A percentile compares a stretch with the other conserved stretches of the same genome.
These are phyloP conservation scores for Aquilaria malaccensis DNA, from an alignment of 345 rosid species.

Conservation along the genomic window DNA sequence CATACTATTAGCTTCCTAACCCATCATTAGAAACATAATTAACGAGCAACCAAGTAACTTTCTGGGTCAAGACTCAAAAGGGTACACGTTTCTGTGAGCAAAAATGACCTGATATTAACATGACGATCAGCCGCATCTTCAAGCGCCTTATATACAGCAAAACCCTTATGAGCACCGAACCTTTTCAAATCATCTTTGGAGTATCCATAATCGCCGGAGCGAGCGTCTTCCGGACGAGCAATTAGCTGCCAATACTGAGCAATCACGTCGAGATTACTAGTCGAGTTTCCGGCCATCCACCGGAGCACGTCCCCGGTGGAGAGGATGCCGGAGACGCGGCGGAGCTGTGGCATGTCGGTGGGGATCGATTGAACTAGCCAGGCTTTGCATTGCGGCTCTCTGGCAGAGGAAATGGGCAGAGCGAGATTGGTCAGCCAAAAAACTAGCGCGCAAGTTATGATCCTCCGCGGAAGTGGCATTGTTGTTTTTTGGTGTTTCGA, in stretches of 20 bases:
- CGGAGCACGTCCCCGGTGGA: slow-evolving; percentile 72
- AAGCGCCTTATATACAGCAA: slow-evolving; percentile 47
- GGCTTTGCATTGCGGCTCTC: slow-evolving; percentile 53
- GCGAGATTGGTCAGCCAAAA: slow-evolving; percentile 24
- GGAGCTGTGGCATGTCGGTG: slow-evolving; percentile 80
- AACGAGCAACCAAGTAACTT: no score
- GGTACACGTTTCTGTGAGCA: no score
- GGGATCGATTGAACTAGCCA: slow-evolving; percentile 97
- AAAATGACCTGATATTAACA: slow-evolving; percentile 49
- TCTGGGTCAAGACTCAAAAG: no score
- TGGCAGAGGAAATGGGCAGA: slow-evolving; percentile 14
- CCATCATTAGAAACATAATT: no score
- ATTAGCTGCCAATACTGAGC: slow-evolving; percentile 84
- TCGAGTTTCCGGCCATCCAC: slow-evolving; percentile 75
- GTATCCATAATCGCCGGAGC: slow-evolving; percentile 78
- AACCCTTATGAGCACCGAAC: slow-evolving; percentile 57
- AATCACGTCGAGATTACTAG: slow-evolving; percentile 56
- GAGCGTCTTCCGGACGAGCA: slow-evolving; percentile 58
- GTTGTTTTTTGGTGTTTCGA: no score
- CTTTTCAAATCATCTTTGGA: slow-evolving; percentile 37
- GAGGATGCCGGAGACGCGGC: slow-evolving; percentile 60
- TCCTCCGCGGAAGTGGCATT: no score
- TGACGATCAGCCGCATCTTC: slow-evolving; percentile 63
- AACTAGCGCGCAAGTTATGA: no score
- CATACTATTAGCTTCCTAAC: no score